Base-by-base conservation (phyloP, 352 stramenopile species). In the Phytophthora nicotianae region DNA sequence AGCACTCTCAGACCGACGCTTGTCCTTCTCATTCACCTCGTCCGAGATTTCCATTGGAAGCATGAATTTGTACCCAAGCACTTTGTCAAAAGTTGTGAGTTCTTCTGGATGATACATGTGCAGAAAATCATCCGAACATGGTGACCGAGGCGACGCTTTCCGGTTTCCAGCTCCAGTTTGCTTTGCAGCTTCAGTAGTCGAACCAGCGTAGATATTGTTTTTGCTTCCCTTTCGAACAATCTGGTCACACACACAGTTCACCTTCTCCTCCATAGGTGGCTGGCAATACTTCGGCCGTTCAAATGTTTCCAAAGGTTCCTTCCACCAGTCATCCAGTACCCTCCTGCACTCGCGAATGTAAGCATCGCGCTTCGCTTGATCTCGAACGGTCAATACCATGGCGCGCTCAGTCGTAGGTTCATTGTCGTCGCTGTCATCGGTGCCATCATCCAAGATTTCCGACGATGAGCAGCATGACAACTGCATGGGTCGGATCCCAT, bases 61-160 rank as follows among this genome's bases (percentile, higher is more conserved):
- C 87, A 96, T 96, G 55, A 96, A 96, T 66, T 92, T 89, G 71
- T 92, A 91, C 13, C 83, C 84, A 2, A 96, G 74, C 9, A 88
- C 86, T 40, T 93, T 93, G 42, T 93, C 80, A 58, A 96, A 96
- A 10, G 82, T 93, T 16, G 86, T 94, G 17, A 96, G 61, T 56
- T 96, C 85, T 37, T 94, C 83, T 7, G 81, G 83, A 52, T 94
- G 84, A 33, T 93, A 93, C 74, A 91, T 91, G 41, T 96, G 84
- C 37, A 91, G 58, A 51, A 94, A 94, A 40, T 86, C 83, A 23
- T 94, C 83, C 5, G 82, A 91, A 40, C 63, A 85, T 2, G 67
- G 73, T 41, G 75, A 63, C 17, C 42, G 59, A 14, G 52, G 53
- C 21, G 60, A 56, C 21, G 26, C 46, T 32, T 73, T 69, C 3